A percentile compares a stretch with the other conserved stretches of the same genome.
Evolutionary conservation across 1,284 basidiomycete genomes (phyloP).

Genomic region (Rhodotorula glutinis): DNA sequence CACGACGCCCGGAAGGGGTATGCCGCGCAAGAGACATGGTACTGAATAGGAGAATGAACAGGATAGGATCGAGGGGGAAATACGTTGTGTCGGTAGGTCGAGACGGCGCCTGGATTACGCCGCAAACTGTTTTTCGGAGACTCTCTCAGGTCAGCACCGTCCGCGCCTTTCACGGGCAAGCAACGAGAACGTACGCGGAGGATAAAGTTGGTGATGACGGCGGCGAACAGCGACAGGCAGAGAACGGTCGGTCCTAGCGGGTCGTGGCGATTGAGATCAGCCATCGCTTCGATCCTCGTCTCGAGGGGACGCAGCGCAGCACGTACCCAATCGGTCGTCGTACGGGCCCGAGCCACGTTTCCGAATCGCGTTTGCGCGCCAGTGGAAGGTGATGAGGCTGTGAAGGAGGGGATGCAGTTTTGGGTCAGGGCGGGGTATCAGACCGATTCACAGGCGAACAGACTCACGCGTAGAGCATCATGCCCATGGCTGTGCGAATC

Average conservation of each 20-base stretch:
- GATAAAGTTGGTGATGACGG: constrained; percentile 84
- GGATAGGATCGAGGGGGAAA: no score
- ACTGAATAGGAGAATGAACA: no score
- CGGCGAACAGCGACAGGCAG: constrained; percentile 79
- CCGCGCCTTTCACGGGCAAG: no score
- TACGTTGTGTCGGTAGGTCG: no score
- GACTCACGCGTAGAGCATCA: constrained; percentile 81
- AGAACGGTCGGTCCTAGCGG: constrained; percentile 65
- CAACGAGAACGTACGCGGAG: constrained; percentile 48
- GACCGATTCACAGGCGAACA: no score
- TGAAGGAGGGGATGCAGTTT: constrained; percentile 22
- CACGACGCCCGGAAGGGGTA: no score
- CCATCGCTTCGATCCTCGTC: background rate
- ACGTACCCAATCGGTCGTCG: constrained; percentile 80
- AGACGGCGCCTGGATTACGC: no score
- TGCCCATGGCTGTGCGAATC: constrained; percentile 77
- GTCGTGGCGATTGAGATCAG: background rate
- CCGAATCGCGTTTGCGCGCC: constrained; percentile 90
- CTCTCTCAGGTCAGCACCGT: no score
- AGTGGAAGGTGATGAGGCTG: constrained; percentile 84
- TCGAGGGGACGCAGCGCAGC: background rate
- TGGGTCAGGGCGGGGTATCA: background rate
- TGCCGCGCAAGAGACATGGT: no score
- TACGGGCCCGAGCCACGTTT: constrained; percentile 89
- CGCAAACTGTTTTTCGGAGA: no score